Evolutionary conservation across 768 basidiomycete genomes (phyloP), one percentile per base, ranked within the genome.

Genomic region (Lactarius indigo): DNA sequence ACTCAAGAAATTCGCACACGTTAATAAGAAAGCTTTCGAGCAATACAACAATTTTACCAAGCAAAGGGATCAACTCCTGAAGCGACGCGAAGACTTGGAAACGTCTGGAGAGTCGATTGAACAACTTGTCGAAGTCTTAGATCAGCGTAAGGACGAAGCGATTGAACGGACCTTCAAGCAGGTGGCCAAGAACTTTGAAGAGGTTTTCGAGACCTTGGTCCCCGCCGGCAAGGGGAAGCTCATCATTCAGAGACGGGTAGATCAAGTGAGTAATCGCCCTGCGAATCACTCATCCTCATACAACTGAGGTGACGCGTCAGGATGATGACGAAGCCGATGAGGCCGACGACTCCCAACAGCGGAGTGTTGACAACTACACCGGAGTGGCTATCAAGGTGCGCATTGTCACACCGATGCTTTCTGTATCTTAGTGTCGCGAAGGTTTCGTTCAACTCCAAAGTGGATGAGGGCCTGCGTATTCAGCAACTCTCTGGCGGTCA

Each of bases 11-110:
- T 99, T 96, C 73, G 92, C 94, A 0, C 95, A 98, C 74, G 96
- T 98, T 68, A 99, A 99, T 82, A 99, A 99, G 83, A 98, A 98
- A 74, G 97, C 96, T 1, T 96, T 96, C 74, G 97, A 99, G 75
- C 96, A 98, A 76, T 98, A 97, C 80, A 92, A 86, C 75, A 96
- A 94, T 75, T 98, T 98, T 76, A 97, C 96, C 9, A 98, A 96
- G 75, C 96, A 98, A 76, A 90, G 96, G 1, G 96, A 98, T 74
- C 91, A 94, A 71, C 85, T 98, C 4, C 76, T 91, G 52, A 83
- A 88, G 66, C 89, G 97, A 5, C 85, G 95, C 10, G 90, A 93
- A 70, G 97, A 98, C 75, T 82, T 98, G 35, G 96, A 98, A 70
- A 89, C 87, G 65, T 95, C 94, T 3, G 94, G 93, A 0, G 74